Evolutionary conservation across 129 eudicot species (phyloP), one percentile per base, ranked within the genome.

Genomic region (Chrysanthemum makinoi): DNA sequence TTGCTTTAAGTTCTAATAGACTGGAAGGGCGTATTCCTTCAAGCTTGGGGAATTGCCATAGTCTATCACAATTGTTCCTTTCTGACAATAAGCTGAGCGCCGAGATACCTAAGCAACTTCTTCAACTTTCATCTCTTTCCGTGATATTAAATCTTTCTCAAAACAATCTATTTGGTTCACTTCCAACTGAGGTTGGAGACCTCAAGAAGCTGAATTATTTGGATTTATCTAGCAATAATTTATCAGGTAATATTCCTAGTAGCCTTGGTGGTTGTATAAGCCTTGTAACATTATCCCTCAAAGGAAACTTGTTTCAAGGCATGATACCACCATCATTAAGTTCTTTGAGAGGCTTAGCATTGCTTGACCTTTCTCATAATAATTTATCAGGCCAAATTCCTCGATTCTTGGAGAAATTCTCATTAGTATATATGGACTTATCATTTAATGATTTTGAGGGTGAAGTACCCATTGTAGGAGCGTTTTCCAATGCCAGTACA

Each of bases 361-460:
- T 4, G 0, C 80, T 77, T n/a, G 80, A 77, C 52, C 30, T 77
- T 50, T 77, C 75, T 51, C 26, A 69, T 17, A 77, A 69, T 10
- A 69, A 69, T 69, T 69, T 77, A 68, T 69, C 80, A 0, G 80
- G 80, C 55, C 55, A 15, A 69, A 69, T 77, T 50, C 80, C 80
- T 13, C 14, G 8, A n/a, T 77, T 59, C 70, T 69, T 69, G 9
- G 65, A 68, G 24, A 17, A 2, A 2, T 69, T 77, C 43, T 49
- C 49, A 2, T 39, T 77, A 24, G 68, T 44, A 16, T 66, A 10
- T 57, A 0, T 75, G 1, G 24, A 75, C 66, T 22, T 66, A 2
- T 75, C 74, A n/a, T 75, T 56, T 47, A 75, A 66, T 48, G 74
- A 75, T 57, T 75, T 75, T 57, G 73, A 66, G 52, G 79, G 79